Evolutionary conservation across 495 filamentous ascomycete species (phyloP).

Genomic region (Tuber calosporum): DNA sequence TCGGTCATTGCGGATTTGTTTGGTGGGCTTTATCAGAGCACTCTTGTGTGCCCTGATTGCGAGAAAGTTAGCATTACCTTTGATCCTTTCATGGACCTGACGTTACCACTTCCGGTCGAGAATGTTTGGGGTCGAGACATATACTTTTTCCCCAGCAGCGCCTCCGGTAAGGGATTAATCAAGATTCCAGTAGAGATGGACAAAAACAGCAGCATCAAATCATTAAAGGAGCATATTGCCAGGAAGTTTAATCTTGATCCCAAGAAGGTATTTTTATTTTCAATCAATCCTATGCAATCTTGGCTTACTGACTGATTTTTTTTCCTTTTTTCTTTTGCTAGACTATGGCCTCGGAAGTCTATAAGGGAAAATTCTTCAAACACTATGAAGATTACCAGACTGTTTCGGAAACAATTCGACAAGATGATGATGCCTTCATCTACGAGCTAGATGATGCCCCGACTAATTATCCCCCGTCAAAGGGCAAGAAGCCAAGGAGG

Average conservation of each 20-base stretch:
- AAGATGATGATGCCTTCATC: conserved; percentile 60
- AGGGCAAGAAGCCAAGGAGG: conserved; percentile 45
- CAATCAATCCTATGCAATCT: neutral
- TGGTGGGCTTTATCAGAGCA: conserved; percentile 96
- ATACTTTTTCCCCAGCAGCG: conserved; percentile 64
- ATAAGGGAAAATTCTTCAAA: conserved; percentile 72
- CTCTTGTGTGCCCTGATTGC: conserved; percentile 81
- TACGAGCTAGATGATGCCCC: conserved; percentile 74
- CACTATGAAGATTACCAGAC: conserved; percentile 60
- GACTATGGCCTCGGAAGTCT: conserved; percentile 71
- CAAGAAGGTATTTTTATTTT: conserved; percentile 44
- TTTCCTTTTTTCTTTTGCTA: conserved; percentile 37
- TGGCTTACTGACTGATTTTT: neutral
- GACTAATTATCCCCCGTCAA: conserved; percentile 60
- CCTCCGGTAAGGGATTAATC: conserved; percentile 50
- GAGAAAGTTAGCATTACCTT: conserved; percentile 97
- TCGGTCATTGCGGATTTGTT: conserved; percentile 93
- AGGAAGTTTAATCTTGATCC: conserved; percentile 56
- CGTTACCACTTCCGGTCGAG: conserved; percentile 79
- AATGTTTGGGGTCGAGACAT: conserved; percentile 66
- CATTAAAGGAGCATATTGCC: conserved; percentile 69
- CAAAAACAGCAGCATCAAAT: conserved; percentile 64
- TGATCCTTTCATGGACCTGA: conserved; percentile 92
- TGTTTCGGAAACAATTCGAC: conserved; percentile 61
- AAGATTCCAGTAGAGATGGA: conserved; percentile 79